phyloP scores from a whole-genome alignment of 2,329 filamentous ascomycete species.

The Nannizzia gypsea region DNA sequence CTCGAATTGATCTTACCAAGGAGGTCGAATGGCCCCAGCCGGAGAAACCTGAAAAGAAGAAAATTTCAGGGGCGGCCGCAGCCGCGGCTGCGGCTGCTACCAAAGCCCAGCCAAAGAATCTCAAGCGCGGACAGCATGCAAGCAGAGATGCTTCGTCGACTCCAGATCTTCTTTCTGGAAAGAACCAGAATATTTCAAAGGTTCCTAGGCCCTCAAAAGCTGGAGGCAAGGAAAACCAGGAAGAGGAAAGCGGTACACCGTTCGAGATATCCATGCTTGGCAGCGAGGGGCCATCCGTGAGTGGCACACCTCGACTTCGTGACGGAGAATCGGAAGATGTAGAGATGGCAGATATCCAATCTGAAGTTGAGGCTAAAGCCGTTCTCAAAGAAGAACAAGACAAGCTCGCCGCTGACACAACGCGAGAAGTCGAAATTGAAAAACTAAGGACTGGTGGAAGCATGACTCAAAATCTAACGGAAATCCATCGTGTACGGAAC shows the following conservation, averaged over 20 bases:
- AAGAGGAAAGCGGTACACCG: conserved; percentile 34
- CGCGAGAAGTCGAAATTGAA: conserved; percentile 83
- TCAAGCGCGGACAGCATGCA: conserved; percentile 41
- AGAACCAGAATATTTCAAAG: conserved; percentile 38
- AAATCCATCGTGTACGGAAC: conserved; percentile 91
- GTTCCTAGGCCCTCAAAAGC: conserved; percentile 42
- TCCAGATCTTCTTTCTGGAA: conserved; percentile 39
- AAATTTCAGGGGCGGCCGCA: conserved; percentile 51
- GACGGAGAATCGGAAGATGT: conserved; percentile 28
- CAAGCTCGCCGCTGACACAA: conserved; percentile 33
- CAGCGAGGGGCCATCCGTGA: conserved; percentile 28
- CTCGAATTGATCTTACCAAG: conserved; percentile 71
- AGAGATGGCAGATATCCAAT: conserved; percentile 32
- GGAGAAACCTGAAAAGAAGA: conserved; percentile 78
- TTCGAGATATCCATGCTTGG: conserved; percentile 23
- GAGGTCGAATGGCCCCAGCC: conserved; percentile 95
- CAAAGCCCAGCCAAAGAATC: conserved; percentile 47
- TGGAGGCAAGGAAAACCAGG: conserved; percentile 47
- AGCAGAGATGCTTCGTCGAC: conserved; percentile 47
- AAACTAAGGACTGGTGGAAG: conserved; percentile 87
- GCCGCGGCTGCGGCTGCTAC: conserved; percentile 40
- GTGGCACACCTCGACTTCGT: conserved; percentile 27
- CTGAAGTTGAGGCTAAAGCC: conserved; percentile 20
- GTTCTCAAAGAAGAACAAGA: conserved; percentile 28
- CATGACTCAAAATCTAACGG: conserved; percentile 97